Conservation (phyloP, 768 basidiomycete genomes). For the Suillus alpinus region DNA sequence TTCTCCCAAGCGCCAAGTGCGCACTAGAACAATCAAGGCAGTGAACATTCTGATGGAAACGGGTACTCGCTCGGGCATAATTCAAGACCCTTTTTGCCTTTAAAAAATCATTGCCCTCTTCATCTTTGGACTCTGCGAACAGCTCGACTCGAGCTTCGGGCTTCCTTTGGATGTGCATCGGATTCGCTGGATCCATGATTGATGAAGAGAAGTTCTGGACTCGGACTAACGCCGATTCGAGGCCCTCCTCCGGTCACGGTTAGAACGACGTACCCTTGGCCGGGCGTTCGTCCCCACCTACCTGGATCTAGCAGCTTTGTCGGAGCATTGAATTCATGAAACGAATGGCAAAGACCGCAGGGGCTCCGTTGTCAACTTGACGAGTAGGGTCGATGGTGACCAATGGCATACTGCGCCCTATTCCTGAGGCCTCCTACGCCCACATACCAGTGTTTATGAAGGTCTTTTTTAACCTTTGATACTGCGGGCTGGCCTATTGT, state of each 20-base stretch:
- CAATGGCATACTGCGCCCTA: neutral
- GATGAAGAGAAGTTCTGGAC: slow-evolving; percentile 1
- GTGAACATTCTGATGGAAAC: slow-evolving; percentile 33
- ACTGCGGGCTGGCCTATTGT: neutral
- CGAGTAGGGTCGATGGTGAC: neutral
- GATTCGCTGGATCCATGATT: neutral
- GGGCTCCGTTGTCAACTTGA: neutral
- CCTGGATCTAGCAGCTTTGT: neutral
- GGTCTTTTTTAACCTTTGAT: neutral
- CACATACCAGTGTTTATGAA: neutral
- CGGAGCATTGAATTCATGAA: neutral
- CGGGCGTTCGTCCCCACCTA: neutral
- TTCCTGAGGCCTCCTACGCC: neutral
- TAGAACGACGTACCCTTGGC: neutral
- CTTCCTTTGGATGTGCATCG: slow-evolving; percentile 1
- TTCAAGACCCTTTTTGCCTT: slow-evolving; percentile 5
- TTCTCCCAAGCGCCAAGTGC: neutral
- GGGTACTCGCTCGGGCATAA: slow-evolving; percentile 7
- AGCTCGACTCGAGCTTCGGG: neutral
- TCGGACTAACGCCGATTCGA: neutral
- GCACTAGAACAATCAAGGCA: slow-evolving; percentile 21
- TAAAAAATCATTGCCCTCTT: slow-evolving; percentile 6
- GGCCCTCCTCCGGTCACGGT: neutral
- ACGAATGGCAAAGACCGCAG: neutral
- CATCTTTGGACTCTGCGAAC: slow-evolving; percentile 3